Evolutionary conservation across 345 rosid genomes (phyloP).

Genomic region (Acer campestre): DNA sequence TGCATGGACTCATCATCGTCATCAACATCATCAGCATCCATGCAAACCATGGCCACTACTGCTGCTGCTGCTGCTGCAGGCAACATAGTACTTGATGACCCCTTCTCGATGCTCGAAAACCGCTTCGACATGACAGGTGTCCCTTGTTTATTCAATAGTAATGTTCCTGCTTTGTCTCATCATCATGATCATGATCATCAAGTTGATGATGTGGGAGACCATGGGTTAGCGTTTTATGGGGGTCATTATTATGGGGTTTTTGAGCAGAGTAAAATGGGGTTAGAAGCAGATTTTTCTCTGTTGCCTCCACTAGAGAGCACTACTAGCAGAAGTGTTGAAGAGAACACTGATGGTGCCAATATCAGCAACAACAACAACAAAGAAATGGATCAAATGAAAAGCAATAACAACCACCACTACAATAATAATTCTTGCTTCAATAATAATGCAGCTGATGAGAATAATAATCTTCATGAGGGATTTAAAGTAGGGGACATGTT

Average conservation of each 20-base stretch:
- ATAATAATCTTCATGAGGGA: constrained; percentile 27
- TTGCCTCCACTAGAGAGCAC: constrained; percentile 47
- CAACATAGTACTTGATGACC: constrained; percentile 38
- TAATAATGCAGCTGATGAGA: constrained; percentile 31
- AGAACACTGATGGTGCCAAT: constrained; percentile 15
- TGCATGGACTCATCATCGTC: constrained; percentile 59
- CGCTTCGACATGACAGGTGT: constrained; percentile 39
- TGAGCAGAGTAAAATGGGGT: constrained; percentile 40
- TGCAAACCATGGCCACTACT: constrained; percentile 34
- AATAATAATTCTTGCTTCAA: constrained; percentile 52
- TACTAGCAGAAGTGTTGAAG: constrained; percentile 28
- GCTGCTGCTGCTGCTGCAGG: background rate
- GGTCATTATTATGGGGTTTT: constrained; percentile 34
- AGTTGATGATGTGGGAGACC: constrained; percentile 32
- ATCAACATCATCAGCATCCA: constrained; percentile 34
- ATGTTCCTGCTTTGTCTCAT: constrained; percentile 33
- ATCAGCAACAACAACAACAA: constrained; percentile 21
- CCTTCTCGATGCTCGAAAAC: constrained; percentile 38
- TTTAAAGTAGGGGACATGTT: constrained; percentile 53
- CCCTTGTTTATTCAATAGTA: constrained; percentile 35
- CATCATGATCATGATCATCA: constrained; percentile 12
- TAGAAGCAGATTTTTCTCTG: constrained; percentile 51
- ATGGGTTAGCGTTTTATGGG: constrained; percentile 18
- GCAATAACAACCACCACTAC: constrained; percentile 43
- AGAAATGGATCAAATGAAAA: constrained; percentile 35